Conservation (phyloP, 257 asterid genomes). For the Solanum ahanhuiri region DNA sequence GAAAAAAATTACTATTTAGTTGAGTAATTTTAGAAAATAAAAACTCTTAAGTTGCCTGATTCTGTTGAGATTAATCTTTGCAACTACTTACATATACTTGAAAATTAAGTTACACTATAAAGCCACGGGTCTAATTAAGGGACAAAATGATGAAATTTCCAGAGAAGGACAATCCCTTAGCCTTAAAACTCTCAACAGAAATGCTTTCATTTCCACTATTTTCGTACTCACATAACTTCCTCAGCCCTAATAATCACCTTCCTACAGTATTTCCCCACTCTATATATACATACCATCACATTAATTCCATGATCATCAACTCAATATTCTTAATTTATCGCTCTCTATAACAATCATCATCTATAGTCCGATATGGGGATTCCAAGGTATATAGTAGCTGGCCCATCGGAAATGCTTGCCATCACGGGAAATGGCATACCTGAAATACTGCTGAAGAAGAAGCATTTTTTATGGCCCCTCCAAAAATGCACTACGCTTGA, state of each 20-base stretch:
- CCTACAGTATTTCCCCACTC: neutral
- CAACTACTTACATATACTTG: neutral
- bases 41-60: neutral
- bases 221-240: neutral
- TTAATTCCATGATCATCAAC: neutral
- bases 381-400: neutral
- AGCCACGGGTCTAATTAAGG: neutral
- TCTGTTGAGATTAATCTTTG: neutral
- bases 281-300: neutral
- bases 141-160: neutral
- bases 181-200: neutral
- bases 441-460: neutral
- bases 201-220: neutral
- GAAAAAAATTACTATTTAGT: too few relatives aligned
- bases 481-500: conserved; percentile 22
- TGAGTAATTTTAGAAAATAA: neutral
- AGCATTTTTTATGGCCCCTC: neutral
- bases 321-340: neutral
- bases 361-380: neutral
- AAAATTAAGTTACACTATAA: neutral
- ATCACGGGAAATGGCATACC: neutral
- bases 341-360: neutral
- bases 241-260: neutral
- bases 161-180: neutral
- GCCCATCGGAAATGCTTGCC: neutral